A percentile compares a stretch with the other conserved stretches of the same genome.
Evolutionary conservation across 2,329 filamentous ascomycete genomes (phyloP).

Genomic region (Tolypocladium ophioglossoides): DNA sequence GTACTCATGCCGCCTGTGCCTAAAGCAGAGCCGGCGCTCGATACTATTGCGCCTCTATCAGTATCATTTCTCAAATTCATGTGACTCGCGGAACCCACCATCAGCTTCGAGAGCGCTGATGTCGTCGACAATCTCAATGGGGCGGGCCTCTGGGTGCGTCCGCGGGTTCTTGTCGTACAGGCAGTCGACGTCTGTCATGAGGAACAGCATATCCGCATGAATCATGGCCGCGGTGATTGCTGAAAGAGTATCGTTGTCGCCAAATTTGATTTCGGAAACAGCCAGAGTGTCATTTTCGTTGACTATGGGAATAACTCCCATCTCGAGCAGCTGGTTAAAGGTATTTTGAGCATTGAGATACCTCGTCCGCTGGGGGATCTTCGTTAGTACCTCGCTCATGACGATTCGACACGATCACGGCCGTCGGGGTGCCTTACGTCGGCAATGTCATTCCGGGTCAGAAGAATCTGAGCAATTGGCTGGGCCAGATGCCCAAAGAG

Average conservation of each 20-base stretch:
- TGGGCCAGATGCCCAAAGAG: conserved; percentile 81
- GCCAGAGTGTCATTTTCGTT: conserved; percentile 98
- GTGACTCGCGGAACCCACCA: conserved; percentile 30
- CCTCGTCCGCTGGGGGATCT: conserved; percentile 56
- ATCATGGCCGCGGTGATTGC: conserved; percentile 97
- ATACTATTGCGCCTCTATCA: conserved; percentile 54
- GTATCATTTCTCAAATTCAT: neutral
- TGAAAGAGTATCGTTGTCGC: conserved; percentile 94
- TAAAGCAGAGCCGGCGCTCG: conserved; percentile 74
- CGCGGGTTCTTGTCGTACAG: conserved; percentile 94
- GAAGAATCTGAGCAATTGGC: conserved; percentile 85
- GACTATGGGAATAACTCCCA: conserved; percentile 96
- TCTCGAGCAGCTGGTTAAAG: conserved; percentile 76
- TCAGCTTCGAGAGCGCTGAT: conserved; percentile 76
- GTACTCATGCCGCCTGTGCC: conserved; percentile 97
- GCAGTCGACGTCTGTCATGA: conserved; percentile 98
- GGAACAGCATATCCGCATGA: conserved; percentile 88
- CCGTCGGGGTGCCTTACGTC: conserved; percentile 48
- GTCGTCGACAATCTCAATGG: conserved; percentile 88
- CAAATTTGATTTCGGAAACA: conserved; percentile 98
- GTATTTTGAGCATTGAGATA: conserved; percentile 97
- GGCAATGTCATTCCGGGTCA: conserved; percentile 93
- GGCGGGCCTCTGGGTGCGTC: conserved; percentile 69
- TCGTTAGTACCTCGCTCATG: conserved; percentile 7
- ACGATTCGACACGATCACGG: neutral